Conservation (phyloP, 1,139 yeast genomes). For the Candida sanyaensis region DNA sequence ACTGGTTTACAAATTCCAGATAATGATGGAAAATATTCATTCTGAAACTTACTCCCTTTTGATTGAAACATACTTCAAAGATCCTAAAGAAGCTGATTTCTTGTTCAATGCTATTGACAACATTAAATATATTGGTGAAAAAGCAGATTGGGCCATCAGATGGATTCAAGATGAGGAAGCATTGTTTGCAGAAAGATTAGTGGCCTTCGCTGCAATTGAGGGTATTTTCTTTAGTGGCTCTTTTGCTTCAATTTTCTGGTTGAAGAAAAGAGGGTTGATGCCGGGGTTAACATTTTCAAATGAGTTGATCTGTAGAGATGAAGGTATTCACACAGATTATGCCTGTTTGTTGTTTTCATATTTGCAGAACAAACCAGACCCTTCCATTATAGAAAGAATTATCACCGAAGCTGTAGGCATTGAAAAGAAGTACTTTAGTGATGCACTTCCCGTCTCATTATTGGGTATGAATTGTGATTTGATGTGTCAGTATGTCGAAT, state of each 20-base stretch:
- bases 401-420: constrained; percentile 94
- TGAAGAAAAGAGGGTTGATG: constrained; percentile 96
- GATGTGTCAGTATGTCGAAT: constrained; percentile 98
- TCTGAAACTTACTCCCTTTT: constrained; percentile 96
- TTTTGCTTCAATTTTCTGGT: constrained; percentile 97
- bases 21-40: constrained; percentile 99
- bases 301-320: constrained; percentile 96
- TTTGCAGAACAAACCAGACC: constrained; percentile 83
- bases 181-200: constrained; percentile 90
- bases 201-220: constrained; percentile 98
- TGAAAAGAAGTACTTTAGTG: constrained; percentile 92
- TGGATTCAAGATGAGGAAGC: constrained; percentile 92
- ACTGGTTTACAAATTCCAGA: constrained; percentile 81
- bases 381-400: constrained; percentile 74
- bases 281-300: constrained; percentile 98
- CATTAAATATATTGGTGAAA: constrained; percentile 91
- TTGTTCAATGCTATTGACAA: constrained; percentile 93
- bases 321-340: constrained; percentile 90
- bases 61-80: constrained; percentile 93
- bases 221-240: constrained; percentile 98
- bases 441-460: constrained; percentile 87
- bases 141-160: constrained; percentile 97
- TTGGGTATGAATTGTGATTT: constrained; percentile 91
- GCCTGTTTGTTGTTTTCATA: constrained; percentile 95
- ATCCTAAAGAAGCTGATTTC: constrained; percentile 85